These are phyloP conservation scores for Echium plantagineum DNA, from an alignment of 257 asterid species.

Conservation along the genomic window DNA sequence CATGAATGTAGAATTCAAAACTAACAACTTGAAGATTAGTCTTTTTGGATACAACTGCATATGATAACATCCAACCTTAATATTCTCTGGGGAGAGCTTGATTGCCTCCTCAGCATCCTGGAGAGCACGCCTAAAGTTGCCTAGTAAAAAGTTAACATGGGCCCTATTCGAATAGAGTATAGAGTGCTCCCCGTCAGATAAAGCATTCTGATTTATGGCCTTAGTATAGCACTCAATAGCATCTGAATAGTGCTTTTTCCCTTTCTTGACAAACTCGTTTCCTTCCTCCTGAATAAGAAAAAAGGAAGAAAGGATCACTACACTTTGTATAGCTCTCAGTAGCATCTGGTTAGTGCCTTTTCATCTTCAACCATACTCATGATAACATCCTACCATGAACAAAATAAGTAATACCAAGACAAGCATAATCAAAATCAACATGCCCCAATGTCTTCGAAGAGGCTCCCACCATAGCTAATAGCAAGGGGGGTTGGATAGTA, in stretches of 20 bases:
- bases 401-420: too few species aligned
- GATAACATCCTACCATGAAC: too few species aligned
- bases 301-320: constrained; percentile 2
- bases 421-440: too few species aligned
- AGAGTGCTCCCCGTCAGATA: constrained; percentile 54
- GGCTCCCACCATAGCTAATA: too few species aligned
- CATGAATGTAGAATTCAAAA: background rate
- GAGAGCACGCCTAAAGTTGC: constrained; percentile 71
- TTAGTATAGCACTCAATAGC: constrained; percentile 88
- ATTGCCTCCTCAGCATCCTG: constrained; percentile 89
- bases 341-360: too few species aligned
- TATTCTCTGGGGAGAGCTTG: constrained; percentile 44
- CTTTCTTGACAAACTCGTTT: constrained; percentile 66
- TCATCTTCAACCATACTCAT: too few species aligned
- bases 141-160: constrained; percentile 77
- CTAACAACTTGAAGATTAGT: background rate
- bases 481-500: too few species aligned
- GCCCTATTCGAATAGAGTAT: constrained; percentile 74
- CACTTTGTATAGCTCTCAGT: too few species aligned
- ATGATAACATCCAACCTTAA: constrained; percentile 39
- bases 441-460: too few species aligned
- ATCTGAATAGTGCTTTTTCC: constrained; percentile 69
- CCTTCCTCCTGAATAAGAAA: constrained; percentile 79
- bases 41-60: background rate
- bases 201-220: constrained; percentile 83